phyloP scores from a whole-genome alignment of 306 rosid genomes.

The Vigna reflexopilosa region DNA sequence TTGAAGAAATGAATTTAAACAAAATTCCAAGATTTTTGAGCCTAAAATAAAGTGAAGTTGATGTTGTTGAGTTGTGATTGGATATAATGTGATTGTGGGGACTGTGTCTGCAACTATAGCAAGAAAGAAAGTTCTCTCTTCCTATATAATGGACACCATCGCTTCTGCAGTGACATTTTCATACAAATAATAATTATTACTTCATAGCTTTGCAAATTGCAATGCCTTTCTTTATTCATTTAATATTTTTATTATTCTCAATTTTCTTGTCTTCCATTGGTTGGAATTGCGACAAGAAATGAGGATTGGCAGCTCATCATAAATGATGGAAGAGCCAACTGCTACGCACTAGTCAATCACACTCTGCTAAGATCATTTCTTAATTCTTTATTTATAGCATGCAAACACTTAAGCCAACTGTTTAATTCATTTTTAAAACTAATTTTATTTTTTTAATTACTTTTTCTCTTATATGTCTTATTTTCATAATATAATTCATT shows the following conservation, averaged over 20 bases:
- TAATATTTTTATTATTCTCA: background rate
- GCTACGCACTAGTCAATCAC: constrained; percentile 48
- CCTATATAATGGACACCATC: constrained; percentile 47
- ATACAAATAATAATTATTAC: constrained; percentile 12
- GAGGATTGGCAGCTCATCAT: constrained; percentile 58
- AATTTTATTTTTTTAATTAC: background rate
- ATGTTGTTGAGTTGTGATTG: constrained; percentile 74
- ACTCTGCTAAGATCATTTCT: constrained; percentile 27
- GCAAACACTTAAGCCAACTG: constrained; percentile 24
- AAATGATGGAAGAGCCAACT: constrained; percentile 59
- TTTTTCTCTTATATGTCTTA: background rate
- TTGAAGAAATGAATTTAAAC: constrained; percentile 59
- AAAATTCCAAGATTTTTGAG: constrained; percentile 10
- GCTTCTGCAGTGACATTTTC: constrained; percentile 27
- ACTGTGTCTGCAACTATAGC: constrained; percentile 47
- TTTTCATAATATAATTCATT: too few species aligned
- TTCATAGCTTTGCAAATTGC: constrained; percentile 6
- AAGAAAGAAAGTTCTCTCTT: constrained; percentile 52
- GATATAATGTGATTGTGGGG: constrained; percentile 59
- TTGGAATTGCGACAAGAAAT: constrained; percentile 46
- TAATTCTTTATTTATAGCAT: background rate
- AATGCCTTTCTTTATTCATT: constrained; percentile 26
- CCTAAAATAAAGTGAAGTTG: constrained; percentile 53
- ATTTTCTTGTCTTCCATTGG: constrained; percentile 14
- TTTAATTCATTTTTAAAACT: background rate